phyloP scores from a whole-genome alignment of 208 protist genomes.

The Herpetomonas tarakana region DNA sequence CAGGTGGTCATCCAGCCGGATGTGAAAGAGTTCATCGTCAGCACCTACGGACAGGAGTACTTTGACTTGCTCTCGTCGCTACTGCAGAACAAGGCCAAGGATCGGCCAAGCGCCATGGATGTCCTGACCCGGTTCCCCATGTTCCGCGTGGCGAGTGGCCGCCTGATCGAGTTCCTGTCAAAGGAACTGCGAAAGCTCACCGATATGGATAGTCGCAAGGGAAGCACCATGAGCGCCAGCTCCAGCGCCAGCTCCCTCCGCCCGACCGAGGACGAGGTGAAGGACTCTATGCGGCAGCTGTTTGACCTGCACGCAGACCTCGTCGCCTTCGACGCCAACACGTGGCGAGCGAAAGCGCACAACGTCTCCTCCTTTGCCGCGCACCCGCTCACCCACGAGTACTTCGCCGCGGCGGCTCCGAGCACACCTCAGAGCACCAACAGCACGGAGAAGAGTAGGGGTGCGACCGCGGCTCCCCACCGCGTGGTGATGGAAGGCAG shows the following conservation, averaged over 20 bases:
- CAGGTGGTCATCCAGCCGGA: background rate
- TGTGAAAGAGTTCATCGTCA: background rate
- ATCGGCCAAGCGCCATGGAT: background rate
- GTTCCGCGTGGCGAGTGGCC: background rate
- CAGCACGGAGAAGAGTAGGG: background rate
- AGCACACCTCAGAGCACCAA: background rate
- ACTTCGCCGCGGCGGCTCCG: background rate
- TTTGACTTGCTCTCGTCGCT: background rate
- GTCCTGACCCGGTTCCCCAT: slow-evolving; percentile 1
- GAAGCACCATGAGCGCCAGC: background rate
- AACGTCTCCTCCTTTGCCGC: background rate
- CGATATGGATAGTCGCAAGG: background rate
- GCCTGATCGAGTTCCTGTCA: background rate
- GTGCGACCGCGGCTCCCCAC: background rate
- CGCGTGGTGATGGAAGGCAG: background rate
- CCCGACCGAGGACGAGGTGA: background rate
- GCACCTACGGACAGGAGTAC: background rate
- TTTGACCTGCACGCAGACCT: background rate
- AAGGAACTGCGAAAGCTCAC: background rate
- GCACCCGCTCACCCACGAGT: background rate
- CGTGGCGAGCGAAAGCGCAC: background rate
- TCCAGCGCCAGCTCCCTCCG: background rate
- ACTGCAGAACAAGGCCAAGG: background rate
- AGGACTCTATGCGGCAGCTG: background rate
- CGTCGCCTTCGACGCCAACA: background rate